Percentiles rank a stretch among this genome's conserved stretches.
phyloP scores from a whole-genome alignment of 2,329 filamentous ascomycete species.

The Fusarium neocosmosporiellum region DNA sequence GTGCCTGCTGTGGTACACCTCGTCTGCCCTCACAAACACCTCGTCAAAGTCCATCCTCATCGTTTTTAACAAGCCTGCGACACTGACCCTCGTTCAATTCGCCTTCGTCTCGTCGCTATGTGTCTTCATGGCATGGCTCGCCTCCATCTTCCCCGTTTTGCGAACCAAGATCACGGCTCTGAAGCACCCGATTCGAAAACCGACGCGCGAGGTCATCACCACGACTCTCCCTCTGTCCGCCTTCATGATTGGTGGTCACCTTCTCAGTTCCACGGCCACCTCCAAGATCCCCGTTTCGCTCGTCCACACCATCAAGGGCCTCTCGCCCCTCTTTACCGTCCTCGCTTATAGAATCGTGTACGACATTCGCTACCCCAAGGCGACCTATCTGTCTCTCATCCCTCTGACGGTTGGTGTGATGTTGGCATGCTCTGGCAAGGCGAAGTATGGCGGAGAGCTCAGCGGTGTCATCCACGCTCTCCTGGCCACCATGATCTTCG shows the following conservation, averaged over 20 bases:
- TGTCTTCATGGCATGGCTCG: slow-evolving; percentile 80
- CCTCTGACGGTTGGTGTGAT: slow-evolving; percentile 95
- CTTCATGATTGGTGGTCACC: slow-evolving; percentile 94
- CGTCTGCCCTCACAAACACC: slow-evolving; percentile 95
- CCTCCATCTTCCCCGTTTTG: slow-evolving; percentile 76
- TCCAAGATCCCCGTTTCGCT: slow-evolving; percentile 95
- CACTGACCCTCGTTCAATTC: slow-evolving; percentile 93
- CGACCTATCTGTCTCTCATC: slow-evolving; percentile 90
- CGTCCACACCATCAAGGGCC: slow-evolving; percentile 97
- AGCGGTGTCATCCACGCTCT: slow-evolving; percentile 92
- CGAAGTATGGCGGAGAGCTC: slow-evolving; percentile 82
- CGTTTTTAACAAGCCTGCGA: slow-evolving; percentile 89
- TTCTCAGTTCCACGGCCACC: slow-evolving; percentile 93
- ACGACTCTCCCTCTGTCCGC: slow-evolving; percentile 91
- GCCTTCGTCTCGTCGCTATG: slow-evolving; percentile 92
- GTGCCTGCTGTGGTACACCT: slow-evolving; percentile 93
- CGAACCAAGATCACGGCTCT: slow-evolving; percentile 80
- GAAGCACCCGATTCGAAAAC: slow-evolving; percentile 83
- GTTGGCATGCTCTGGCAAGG: slow-evolving; percentile 91
- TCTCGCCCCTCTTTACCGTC: slow-evolving; percentile 95
- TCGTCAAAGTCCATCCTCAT: slow-evolving; percentile 98
- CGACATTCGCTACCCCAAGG: slow-evolving; percentile 84
- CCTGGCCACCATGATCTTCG: slow-evolving; percentile 91
- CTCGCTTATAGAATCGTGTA: slow-evolving; percentile 91
- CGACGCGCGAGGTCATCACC: slow-evolving; percentile 82